Conservation (phyloP, 2,329 filamentous ascomycete species). For the Truncatella angustata region DNA sequence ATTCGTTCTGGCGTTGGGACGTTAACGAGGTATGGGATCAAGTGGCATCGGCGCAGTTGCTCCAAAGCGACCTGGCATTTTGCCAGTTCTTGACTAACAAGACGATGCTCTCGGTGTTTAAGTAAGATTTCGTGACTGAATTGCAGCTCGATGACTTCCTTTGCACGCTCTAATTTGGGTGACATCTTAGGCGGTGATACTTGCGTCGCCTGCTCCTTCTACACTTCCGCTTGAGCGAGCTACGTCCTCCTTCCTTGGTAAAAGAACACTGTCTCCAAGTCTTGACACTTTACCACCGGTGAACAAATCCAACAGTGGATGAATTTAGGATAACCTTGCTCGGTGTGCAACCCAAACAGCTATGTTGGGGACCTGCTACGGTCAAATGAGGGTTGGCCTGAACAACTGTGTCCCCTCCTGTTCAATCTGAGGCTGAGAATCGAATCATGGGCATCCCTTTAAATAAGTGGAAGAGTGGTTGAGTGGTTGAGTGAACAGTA, state of each 20-base stretch:
- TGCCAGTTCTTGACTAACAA: constrained; percentile 93
- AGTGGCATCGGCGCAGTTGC: constrained; percentile 85
- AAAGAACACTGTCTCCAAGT: constrained; percentile 30
- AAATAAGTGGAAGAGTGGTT: not conserved
- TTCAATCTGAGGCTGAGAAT: constrained; percentile 58
- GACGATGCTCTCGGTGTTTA: constrained; percentile 90
- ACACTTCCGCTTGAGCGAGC: constrained; percentile 20
- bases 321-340: constrained; percentile 31
- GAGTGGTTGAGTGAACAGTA: too few relatives aligned
- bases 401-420: constrained; percentile 53
- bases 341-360: constrained; percentile 28
- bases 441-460: constrained; percentile 57
- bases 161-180: constrained; percentile 50
- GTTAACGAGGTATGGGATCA: constrained; percentile 83
- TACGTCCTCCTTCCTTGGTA: constrained; percentile 31
- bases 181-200: constrained; percentile 13
- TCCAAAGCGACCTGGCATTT: constrained; percentile 94
- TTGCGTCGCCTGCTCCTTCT: constrained; percentile 13
- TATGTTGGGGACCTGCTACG: constrained; percentile 29
- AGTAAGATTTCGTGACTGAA: constrained; percentile 88
- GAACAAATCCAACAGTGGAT: constrained; percentile 20
- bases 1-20: constrained; percentile 65
- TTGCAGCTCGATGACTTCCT: constrained; percentile 77
- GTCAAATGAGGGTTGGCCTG: constrained; percentile 39
- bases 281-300: constrained; percentile 41